A percentile compares a stretch with the other conserved stretches of the same genome.
These are phyloP conservation scores for Dalbergia oliveri DNA, from an alignment of 306 rosid genomes.

Conservation along the genomic window DNA sequence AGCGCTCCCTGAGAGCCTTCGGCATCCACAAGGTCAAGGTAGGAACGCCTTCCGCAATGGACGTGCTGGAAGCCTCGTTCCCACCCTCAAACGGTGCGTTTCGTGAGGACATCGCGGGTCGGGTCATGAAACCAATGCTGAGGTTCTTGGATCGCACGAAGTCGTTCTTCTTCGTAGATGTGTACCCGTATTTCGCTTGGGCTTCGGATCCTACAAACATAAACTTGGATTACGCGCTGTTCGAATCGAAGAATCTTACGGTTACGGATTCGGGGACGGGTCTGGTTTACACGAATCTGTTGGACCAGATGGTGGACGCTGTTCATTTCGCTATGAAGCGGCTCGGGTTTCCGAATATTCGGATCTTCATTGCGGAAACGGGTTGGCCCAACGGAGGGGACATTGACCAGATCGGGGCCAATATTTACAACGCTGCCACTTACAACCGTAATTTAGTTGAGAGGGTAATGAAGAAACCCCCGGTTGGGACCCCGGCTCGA, in stretches of 20 bases:
- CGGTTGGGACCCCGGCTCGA: conserved; percentile 74
- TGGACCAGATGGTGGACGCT: conserved; percentile 87
- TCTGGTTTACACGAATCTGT: conserved; percentile 64
- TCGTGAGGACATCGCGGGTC: conserved; percentile 55
- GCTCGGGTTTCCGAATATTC: conserved; percentile 67
- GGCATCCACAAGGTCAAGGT: conserved; percentile 65
- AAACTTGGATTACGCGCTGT: conserved; percentile 64
- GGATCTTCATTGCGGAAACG: conserved; percentile 80
- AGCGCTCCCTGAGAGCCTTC: conserved; percentile 49
- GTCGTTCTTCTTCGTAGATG: conserved; percentile 79
- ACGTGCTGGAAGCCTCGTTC: conserved; percentile 62
- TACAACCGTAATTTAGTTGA: conserved; percentile 72
- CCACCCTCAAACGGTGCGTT: conserved; percentile 84
- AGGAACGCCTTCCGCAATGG: conserved; percentile 76
- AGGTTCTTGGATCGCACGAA: conserved; percentile 67
- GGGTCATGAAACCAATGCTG: conserved; percentile 69
- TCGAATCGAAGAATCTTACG: conserved; percentile 53
- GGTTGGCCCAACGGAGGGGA: conserved; percentile 92
- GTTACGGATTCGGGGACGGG: conserved; percentile 73
- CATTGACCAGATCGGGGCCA: conserved; percentile 79
- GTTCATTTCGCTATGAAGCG: conserved; percentile 74
- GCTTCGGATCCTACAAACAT: conserved; percentile 58
- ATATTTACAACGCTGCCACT: conserved; percentile 76
- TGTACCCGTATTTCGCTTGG: conserved; percentile 78
- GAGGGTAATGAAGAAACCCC: conserved; percentile 57